Evolutionary conservation across 352 stramenopile genomes (phyloP), one percentile per base, ranked within the genome.

Genomic region (Blastocystis sp.): DNA sequence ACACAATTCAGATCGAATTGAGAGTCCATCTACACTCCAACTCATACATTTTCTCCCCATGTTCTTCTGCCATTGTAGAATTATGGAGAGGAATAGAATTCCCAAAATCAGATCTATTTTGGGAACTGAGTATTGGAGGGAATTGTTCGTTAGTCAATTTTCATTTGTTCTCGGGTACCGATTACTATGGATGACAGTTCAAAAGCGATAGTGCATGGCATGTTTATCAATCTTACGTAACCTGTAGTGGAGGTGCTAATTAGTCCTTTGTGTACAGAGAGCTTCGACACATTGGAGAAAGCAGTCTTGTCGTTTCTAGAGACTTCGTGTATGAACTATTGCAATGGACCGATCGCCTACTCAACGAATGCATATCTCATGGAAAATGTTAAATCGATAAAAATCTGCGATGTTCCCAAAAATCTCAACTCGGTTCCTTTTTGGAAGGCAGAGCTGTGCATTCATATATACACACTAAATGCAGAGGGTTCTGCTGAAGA

Each of bases 381-480:
- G 50, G 62, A 89, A 13, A 89, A 94, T 26, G 89, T 94, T 3
- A 80, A 90, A 55, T 76, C 79, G 50, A 90, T 94, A 41, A 45
- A 84, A 9, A 87, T 94, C 18, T 91, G 91, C 11, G 92, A 94
- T 37, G 91, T 93, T 23, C 90, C 90, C 91, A 45, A 43, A 50
- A 13, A 9, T 18, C 62, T 55, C 8, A 69, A 39, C 0, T 84
- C 64, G 3, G 89, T 94, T 63, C 68, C 90, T 20, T 87, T 62
- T 2, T 90, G 64, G 18, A 79, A 92, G 39, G 93, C 92, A 13
- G 66, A 93, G 64, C 80, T 95, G 15, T 77, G 91, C 0, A 90
- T 95, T 13, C 92, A 94, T 79, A 91, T 95, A 15, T 95, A 77
- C 41, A 54, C 76, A 50, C 63, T 87, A 13, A 89, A 64, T 73